Evolutionary conservation across 2,329 filamentous ascomycete genomes (phyloP), one percentile per base, ranked within the genome.

Genomic region (Ophiostoma novo-ulmi): DNA sequence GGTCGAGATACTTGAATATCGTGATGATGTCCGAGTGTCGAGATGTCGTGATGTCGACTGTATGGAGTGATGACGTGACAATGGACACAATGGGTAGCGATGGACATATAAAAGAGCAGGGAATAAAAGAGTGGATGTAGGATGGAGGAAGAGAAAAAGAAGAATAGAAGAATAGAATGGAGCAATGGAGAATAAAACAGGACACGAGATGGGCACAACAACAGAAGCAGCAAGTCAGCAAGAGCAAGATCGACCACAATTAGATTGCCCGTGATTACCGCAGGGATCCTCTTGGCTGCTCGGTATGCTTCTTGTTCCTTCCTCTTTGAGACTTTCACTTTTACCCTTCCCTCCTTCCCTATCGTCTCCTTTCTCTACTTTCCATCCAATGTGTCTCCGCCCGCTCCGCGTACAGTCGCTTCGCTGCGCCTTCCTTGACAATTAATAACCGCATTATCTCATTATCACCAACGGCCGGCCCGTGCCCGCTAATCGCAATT

Each of bases 401-500:
- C 44, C 10, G 44, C 44, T 48, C 44, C 44, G 44, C 44, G 44
- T 48, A 48, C 44, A 20, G 14, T 44, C n/a, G 44, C 44, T 17
- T 48, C 44, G 44, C 31, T 31, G 31, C 44, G 44, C 17, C 6
- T 48, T 20, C 17, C 44, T 13, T 13, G 31, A 39, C 38, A 39
- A 39, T 48, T 20, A 48, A 44, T 44, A 44, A 44, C 41, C 48
- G 20, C 22, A 22, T 55, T 55, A 55, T 55, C 41, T 39, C 38
- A 39, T 39, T 39, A 17, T 44, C 41, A 17, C 41, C 17, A 3
- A 58, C 52, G 26, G 52, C 52, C 52, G 52, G 52, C 52, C 52
- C 52, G 52, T 58, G 52, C 52, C 52, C 52, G 52, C 52, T 58
- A 58, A 58, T 58, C 52, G n/a, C 11, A 58, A 58, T 26, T 22